Evolutionary conservation across 1,284 basidiomycete genomes (phyloP), one percentile per base, ranked within the genome.

Genomic region (Apiotrichum sp.): DNA sequence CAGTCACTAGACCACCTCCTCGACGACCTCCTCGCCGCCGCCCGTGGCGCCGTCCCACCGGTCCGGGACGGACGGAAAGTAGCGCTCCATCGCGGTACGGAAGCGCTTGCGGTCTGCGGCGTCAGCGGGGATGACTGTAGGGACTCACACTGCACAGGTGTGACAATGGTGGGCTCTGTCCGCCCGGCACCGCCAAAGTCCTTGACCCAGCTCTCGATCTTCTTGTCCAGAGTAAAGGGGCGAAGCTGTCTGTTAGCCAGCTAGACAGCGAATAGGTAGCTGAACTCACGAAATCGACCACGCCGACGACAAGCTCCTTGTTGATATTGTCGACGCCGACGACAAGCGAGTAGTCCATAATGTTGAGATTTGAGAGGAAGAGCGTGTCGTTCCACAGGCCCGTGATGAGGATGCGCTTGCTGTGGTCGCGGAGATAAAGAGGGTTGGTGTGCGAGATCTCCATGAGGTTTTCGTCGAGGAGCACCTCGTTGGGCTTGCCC

Each of bases 261-360:
- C n/a, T n/a, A n/a, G n/a, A n/a, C n/a, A n/a, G n/a, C n/a, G 1
- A 35, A 34, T 34, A n/a, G 10, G 5, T 5, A 9, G 8, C n/a
- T 41, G 8, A 5, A 33, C 48, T 50, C 38, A 75, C 74, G 55
- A 74, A 76, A 53, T 75, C 92, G 60, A 98, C 93, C 55, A 98
- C 97, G n/a, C 96, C 95, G 41, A 96, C 84, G 14, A 97, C 91
- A 13, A 93, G 79, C 70, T 93, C 88, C 56, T 88, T 86, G 62
- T 83, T 86, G 51, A 81, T 78, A 61, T 83, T 84, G 71, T 96
- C 93, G 13, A 98, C 87, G 14, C 95, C 96, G 31, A 93, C 91
- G 42, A 98, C 87, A n/a, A 99, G 79, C 22, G 93, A 98, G 75
- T 99, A 99, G 76, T 99, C 96, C 96, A 99, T 98, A 54, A 97